Percentiles rank a stretch among this genome's conserved stretches.
Evolutionary conservation across 108 stramenopile species (phyloP).

Genomic region (Nitzschia sp.): DNA sequence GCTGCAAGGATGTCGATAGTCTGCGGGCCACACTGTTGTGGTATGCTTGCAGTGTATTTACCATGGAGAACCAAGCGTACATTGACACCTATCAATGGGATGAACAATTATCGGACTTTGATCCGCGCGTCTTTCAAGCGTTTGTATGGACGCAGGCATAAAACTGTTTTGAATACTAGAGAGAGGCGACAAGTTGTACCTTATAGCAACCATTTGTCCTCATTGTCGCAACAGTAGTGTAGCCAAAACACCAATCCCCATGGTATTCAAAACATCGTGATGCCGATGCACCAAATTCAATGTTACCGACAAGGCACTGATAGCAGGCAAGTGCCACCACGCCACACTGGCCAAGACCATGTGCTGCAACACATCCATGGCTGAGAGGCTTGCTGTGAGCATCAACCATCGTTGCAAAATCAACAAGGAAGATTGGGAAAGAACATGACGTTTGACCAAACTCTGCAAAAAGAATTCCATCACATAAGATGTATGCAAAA

Average conservation of each 20-base stretch:
- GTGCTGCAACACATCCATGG: conserved; percentile 13
- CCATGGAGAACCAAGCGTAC: conserved; percentile 55
- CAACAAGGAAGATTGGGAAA: conserved; percentile 56
- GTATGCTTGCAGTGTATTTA: conserved; percentile 80
- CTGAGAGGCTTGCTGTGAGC: conserved; percentile 44
- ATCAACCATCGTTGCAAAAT: conserved; percentile 58
- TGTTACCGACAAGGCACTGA: conserved; percentile 34
- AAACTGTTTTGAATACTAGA: neutral
- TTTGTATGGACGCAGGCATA: conserved; percentile 66
- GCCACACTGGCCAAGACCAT: neutral
- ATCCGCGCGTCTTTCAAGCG: conserved; percentile 87
- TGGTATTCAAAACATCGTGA: conserved; percentile 59
- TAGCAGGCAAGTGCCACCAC: conserved; percentile 9
- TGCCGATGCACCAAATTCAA: conserved; percentile 55
- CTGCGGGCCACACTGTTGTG: conserved; percentile 59
- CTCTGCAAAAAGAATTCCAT: conserved; percentile 89
- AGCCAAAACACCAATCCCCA: conserved; percentile 11
- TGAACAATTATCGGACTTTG: conserved; percentile 79
- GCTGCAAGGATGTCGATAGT: conserved; percentile 38
- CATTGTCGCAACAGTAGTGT: neutral
- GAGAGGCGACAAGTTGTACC: neutral
- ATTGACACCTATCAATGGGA: conserved; percentile 83
- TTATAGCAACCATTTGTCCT: neutral
- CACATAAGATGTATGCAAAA: conserved; percentile 72
- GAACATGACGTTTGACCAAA: conserved; percentile 64